phyloP scores from a whole-genome alignment of 148 eudicot species.

The Chenopodium album region DNA sequence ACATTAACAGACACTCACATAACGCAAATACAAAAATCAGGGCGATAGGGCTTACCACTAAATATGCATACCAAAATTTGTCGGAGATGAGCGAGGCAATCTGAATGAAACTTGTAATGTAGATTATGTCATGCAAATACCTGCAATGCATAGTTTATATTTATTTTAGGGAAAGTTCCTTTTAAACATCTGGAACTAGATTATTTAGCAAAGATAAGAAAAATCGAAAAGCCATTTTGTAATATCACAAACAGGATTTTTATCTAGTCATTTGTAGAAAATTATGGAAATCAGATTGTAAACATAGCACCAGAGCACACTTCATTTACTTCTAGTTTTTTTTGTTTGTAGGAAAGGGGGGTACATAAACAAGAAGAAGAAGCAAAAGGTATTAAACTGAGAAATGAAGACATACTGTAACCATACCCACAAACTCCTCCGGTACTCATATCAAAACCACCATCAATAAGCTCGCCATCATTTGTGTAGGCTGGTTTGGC shows the following conservation, averaged over 20 bases:
- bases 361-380: neutral
- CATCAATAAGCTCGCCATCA: slow-evolving; percentile 80
- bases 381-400: neutral
- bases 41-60: slow-evolving; percentile 60
- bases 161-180: slow-evolving; percentile 10
- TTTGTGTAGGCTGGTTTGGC: slow-evolving; percentile 65
- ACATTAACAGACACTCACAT: neutral
- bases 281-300: neutral
- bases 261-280: neutral
- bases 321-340: neutral
- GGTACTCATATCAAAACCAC: slow-evolving; percentile 92
- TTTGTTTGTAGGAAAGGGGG: neutral
- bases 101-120: slow-evolving; percentile 83
- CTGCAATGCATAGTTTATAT: slow-evolving; percentile 40
- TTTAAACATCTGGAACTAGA: neutral
- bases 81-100: slow-evolving; percentile 75
- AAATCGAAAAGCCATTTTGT: neutral
- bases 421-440: slow-evolving; percentile 88
- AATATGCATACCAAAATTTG: slow-evolving; percentile 83
- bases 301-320: neutral
- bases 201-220: neutral
- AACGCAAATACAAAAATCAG: slow-evolving; percentile 17
- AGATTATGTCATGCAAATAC: slow-evolving; percentile 89
- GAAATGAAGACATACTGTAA: neutral
- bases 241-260: neutral